Evolutionary conservation across 768 basidiomycete species (phyloP).

Genomic region (Rhizopogon sp.): DNA sequence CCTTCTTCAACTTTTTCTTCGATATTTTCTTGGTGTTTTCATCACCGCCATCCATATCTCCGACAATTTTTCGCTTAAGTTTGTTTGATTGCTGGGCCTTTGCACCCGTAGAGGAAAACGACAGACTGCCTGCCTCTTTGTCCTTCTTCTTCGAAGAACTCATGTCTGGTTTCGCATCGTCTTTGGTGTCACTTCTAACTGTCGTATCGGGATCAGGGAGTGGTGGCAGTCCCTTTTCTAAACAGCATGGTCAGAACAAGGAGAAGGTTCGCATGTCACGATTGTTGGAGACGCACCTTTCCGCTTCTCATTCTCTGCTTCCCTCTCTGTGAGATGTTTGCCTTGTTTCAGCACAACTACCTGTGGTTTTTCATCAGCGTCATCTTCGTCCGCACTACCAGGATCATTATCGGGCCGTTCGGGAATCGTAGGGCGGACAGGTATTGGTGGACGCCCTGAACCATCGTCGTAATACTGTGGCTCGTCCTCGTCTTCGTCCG

Average conservation of each 20-base stretch:
- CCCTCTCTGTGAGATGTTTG: conserved; percentile 75
- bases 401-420: conserved; percentile 62
- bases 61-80: conserved; percentile 32
- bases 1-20: conserved; percentile 55
- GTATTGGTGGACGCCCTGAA: conserved; percentile 69
- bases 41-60: conserved; percentile 26
- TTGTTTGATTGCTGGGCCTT: conserved; percentile 21
- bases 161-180: conserved; percentile 14
- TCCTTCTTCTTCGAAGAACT: conserved; percentile 20
- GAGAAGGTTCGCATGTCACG: conserved; percentile 1
- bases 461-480: conserved; percentile 59
- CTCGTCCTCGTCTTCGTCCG: conserved; percentile 46
- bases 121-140: conserved; percentile 21
- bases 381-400: conserved; percentile 70
- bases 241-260: conserved; percentile 2
- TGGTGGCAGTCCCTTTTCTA: conserved; percentile 60
- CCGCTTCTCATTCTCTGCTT: conserved; percentile 73
- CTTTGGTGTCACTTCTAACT: conserved; percentile 20
- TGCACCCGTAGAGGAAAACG: conserved; percentile 34
- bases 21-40: conserved; percentile 20
- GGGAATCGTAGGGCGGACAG: conserved; percentile 67
- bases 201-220: conserved; percentile 36
- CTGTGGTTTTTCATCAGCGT: conserved; percentile 77
- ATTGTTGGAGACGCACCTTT: conserved; percentile 44
- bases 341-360: conserved; percentile 86